These are phyloP conservation scores for Stachybotrys elegans DNA, from an alignment of 2,329 filamentous ascomycete species.

Conservation along the genomic window DNA sequence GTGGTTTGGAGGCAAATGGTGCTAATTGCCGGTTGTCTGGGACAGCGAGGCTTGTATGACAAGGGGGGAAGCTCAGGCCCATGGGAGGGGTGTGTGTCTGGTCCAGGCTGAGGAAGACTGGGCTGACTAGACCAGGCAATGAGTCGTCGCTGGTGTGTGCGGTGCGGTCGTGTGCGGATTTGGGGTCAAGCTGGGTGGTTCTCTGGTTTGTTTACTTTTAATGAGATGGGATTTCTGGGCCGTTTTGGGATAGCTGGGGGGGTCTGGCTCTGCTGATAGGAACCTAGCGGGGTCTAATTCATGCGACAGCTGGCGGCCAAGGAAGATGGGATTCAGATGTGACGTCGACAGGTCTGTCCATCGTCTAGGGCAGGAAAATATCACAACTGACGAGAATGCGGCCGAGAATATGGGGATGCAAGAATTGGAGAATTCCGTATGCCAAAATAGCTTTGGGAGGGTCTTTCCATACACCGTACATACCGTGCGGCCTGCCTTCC, in stretches of 20 bases:
- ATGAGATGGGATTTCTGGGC: constrained; percentile 31
- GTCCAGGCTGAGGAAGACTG: no score
- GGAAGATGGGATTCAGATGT: neutral
- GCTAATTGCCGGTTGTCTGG: constrained; percentile 25
- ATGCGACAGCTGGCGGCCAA: constrained; percentile 20
- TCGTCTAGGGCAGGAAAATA: no score
- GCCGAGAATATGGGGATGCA: no score
- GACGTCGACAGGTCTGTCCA: no score
- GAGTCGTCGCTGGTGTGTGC: neutral
- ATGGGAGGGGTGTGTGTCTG: no score
- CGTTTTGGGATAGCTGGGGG: constrained; percentile 30
- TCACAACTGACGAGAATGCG: no score
- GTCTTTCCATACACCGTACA: no score
- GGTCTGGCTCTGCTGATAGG: no score
- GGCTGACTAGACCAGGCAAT: no score
- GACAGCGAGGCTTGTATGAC: constrained; percentile 25
- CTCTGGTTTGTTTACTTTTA: constrained; percentile 9
- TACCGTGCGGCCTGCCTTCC: no score
- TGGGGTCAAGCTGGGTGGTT: neutral
- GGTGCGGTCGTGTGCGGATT: neutral
- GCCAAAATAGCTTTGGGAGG: no score
- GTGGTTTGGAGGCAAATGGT: constrained; percentile 11
- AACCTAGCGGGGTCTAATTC: neutral
- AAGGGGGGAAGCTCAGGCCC: constrained; percentile 24
- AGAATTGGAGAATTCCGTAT: no score